These are phyloP conservation scores for Aaosphaeria arxii DNA, from an alignment of 2,329 filamentous ascomycete genomes.

Conservation along the genomic window DNA sequence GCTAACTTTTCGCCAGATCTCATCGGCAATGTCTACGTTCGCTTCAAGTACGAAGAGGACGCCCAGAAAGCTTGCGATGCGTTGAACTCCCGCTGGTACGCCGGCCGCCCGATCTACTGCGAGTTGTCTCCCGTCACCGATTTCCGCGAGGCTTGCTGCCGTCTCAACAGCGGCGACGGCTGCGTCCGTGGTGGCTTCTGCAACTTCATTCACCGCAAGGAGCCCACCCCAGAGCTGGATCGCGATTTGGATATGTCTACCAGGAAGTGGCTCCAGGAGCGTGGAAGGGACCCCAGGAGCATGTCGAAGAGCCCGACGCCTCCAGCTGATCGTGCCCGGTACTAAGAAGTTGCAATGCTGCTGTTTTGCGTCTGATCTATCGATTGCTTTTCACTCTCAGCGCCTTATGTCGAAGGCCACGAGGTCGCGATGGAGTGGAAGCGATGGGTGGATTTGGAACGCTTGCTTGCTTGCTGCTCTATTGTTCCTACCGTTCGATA, in stretches of 20 bases:
- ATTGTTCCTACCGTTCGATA: too few relatives aligned
- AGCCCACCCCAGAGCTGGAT: slow-evolving; percentile 85
- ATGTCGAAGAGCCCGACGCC: slow-evolving; percentile 80
- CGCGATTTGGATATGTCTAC: slow-evolving; percentile 81
- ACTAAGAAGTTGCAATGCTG: background rate
- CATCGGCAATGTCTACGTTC: slow-evolving; percentile 98
- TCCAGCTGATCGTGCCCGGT: slow-evolving; percentile 60
- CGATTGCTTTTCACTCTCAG: too few relatives aligned
- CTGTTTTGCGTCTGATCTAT: background rate
- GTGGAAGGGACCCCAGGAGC: slow-evolving; percentile 81
- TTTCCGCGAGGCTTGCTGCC: slow-evolving; percentile 95
- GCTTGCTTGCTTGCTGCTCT: too few relatives aligned
- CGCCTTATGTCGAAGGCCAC: too few relatives aligned
- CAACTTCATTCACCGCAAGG: slow-evolving; percentile 99
- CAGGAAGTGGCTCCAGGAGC: slow-evolving; percentile 91
- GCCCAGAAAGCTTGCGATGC: slow-evolving; percentile 92
- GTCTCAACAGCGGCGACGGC: slow-evolving; percentile 89
- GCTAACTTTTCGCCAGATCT: slow-evolving; percentile 60
- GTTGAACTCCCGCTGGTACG: slow-evolving; percentile 95
- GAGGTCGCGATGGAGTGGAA: too few relatives aligned
- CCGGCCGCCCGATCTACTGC: slow-evolving; percentile 95
- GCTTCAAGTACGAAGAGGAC: slow-evolving; percentile 99
- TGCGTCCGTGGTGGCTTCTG: slow-evolving; percentile 96
- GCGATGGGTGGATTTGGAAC: too few relatives aligned
- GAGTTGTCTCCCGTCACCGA: slow-evolving; percentile 95